These are phyloP conservation scores for Metschnikowia anglica DNA, from an alignment of 805 yeast species.

Conservation along the genomic window DNA sequence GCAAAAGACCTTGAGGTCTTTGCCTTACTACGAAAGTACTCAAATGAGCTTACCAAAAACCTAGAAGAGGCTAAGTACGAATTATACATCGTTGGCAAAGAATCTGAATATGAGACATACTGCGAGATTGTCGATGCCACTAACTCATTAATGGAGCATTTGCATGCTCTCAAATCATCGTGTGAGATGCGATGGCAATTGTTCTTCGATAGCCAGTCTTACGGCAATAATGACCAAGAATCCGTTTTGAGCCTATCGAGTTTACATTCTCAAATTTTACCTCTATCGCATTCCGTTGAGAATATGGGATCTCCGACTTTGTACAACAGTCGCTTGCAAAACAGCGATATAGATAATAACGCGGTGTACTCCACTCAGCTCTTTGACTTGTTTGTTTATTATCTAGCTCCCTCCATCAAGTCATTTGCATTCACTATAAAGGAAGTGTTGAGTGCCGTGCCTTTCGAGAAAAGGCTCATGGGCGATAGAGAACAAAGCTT, in stretches of 20 bases:
- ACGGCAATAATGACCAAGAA: conserved; percentile 16
- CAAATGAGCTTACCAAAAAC: conserved; percentile 37
- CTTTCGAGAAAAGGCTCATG: conserved; percentile 43
- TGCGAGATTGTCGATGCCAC: conserved; percentile 51
- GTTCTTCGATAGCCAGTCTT: conserved; percentile 31
- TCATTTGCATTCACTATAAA: conserved; percentile 63
- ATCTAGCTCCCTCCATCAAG: conserved; percentile 71
- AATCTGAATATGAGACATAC: conserved; percentile 49
- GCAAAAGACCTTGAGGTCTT: conserved; percentile 39
- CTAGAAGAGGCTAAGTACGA: conserved; percentile 66
- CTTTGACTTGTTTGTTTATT: conserved; percentile 63
- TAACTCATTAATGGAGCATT: conserved; percentile 50
- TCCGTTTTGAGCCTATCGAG: conserved; percentile 28
- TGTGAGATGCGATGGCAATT: conserved; percentile 65
- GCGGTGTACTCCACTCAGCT: conserved; percentile 43
- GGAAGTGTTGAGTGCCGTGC: conserved; percentile 58
- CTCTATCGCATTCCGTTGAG: conserved; percentile 30
- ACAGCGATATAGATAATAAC: conserved; percentile 21
- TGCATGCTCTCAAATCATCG: conserved; percentile 68
- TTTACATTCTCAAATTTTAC: conserved; percentile 18
- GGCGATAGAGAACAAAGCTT: conserved; percentile 26
- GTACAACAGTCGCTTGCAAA: conserved; percentile 20
- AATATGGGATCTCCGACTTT: conserved; percentile 21
- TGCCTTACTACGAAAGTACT: conserved; percentile 39
- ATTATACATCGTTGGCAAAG: conserved; percentile 52